These are phyloP conservation scores for Endoconidiophora laricicola DNA, from an alignment of 2,329 filamentous ascomycete species.

Conservation along the genomic window DNA sequence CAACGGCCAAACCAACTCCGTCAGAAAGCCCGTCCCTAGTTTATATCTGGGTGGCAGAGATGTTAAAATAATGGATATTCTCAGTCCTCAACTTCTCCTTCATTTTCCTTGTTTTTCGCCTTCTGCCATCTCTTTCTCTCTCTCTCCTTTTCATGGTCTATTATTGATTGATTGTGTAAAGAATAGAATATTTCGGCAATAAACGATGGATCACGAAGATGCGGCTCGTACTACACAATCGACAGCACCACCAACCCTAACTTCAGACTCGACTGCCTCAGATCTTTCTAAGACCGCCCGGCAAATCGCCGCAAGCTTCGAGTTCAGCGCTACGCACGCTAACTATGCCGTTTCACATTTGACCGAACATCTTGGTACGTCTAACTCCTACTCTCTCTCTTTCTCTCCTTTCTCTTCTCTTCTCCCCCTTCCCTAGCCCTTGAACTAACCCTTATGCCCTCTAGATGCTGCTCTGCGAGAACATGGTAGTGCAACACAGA, in stretches of 20 bases:
- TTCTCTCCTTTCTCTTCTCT: not conserved
- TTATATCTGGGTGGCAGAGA: too few relatives aligned
- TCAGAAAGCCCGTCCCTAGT: too few relatives aligned
- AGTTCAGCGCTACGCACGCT: not conserved
- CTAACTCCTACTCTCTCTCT: not conserved
- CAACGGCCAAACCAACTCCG: not conserved
- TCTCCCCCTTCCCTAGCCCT: not conserved
- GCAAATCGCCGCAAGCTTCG: conserved; percentile 2
- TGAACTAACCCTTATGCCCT: not conserved
- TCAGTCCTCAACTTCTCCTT: not conserved
- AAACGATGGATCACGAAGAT: not conserved
- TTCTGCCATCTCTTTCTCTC: too few relatives aligned
- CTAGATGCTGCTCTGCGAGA: conserved; percentile 34
- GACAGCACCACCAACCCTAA: too few relatives aligned
- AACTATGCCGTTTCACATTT: conserved; percentile 4
- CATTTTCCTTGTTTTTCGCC: not conserved
- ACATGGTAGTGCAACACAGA: conserved; percentile 48
- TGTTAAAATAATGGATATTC: too few relatives aligned
- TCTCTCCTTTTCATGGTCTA: too few relatives aligned
- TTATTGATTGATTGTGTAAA: too few relatives aligned
- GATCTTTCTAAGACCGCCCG: not conserved
- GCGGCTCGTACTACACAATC: too few relatives aligned
- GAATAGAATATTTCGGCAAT: too few relatives aligned
- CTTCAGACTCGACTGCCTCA: not conserved
- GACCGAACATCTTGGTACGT: conserved; percentile 5